These are phyloP conservation scores for Mycena galopus DNA, from an alignment of 768 basidiomycete genomes.

Conservation along the genomic window DNA sequence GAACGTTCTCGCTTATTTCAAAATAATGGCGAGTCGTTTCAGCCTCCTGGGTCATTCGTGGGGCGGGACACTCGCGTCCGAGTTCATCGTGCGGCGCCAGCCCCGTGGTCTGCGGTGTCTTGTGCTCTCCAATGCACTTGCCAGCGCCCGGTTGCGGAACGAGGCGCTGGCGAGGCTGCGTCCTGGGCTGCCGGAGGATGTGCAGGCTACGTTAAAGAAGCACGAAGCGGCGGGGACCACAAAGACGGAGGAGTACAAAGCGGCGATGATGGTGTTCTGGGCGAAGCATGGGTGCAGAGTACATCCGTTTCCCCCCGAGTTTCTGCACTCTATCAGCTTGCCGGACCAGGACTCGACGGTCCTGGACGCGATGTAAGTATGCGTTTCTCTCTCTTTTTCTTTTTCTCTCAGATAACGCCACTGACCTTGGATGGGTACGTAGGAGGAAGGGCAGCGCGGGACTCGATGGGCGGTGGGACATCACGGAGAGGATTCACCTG, in stretches of 20 bases:
- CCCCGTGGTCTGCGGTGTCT: constrained; percentile 40
- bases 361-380: constrained; percentile 59
- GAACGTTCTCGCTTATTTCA: constrained; percentile 14
- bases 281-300: constrained; percentile 57
- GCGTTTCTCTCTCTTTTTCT: too few species aligned
- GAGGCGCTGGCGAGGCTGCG: constrained; percentile 47
- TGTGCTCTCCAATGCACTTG: constrained; percentile 52
- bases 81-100: constrained; percentile 38
- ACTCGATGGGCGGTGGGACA: constrained; percentile 44
- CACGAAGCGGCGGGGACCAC: constrained; percentile 61
- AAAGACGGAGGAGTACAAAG: constrained; percentile 58
- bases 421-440: neutral
- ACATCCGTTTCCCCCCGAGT: constrained; percentile 58
- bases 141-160: constrained; percentile 53
- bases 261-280: constrained; percentile 57
- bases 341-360: constrained; percentile 62
- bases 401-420: neutral
- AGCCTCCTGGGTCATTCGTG: constrained; percentile 18
- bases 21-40: neutral
- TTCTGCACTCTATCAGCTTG: constrained; percentile 48
- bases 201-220: constrained; percentile 54
- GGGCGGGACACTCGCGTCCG: constrained; percentile 56
- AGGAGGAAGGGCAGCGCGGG: constrained; percentile 47
- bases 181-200: constrained; percentile 54
- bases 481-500: constrained; percentile 40